Base-by-base conservation (phyloP, 2,329 filamentous ascomycete species). In the Phialophora verrucosa region DNA sequence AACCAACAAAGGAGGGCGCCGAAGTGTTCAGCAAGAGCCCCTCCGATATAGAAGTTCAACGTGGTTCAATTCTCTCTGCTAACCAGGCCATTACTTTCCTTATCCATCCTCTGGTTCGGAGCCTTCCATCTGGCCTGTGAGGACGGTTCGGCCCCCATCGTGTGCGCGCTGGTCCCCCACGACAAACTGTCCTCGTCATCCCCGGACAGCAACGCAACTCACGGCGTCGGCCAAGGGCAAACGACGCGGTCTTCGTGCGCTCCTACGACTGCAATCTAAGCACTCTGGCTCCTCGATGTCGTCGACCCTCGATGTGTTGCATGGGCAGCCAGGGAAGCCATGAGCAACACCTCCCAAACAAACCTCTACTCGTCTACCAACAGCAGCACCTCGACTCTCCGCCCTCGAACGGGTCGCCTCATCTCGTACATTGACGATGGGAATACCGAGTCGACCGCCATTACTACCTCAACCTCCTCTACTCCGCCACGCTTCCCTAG, bases 381-480 rank as follows among this genome's bases (percentile, higher is more conserved):
- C 63, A 70, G 64, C 65, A 71, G 68, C 69, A 68, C 71, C 14
- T 79, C 78, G 27, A 78, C 78, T 42, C 73, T 82, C 61, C 78
- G 80, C 69, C 78, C 80, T 64, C 80, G 80, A 55, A 79, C 78
- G 67, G 75, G 79, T 64, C 78, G 80, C 50, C 71, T 82, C 60
- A 77, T 81, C 63, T 81, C 80, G 25, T 77, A 79, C 53, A 73
- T 71, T 42, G 73, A 75, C 68, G 78, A 81, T 66, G 78, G 78
- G 53, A 75, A 75, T 53, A 32, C 59, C 35, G 74, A 75, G 51
- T 70, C 75, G 62, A 65, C 72, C 58, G 69, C 76, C 62, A 66
- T 75, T 42, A 59, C 74, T 32, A 67, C 75, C 27, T 71, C 76
- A 27, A 74, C 76, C 20, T 65, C 74, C 31, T 77, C 50, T 57